Base-by-base conservation (phyloP, 129 eudicot species). In the Rutidosis leptorrhynchoides region DNA sequence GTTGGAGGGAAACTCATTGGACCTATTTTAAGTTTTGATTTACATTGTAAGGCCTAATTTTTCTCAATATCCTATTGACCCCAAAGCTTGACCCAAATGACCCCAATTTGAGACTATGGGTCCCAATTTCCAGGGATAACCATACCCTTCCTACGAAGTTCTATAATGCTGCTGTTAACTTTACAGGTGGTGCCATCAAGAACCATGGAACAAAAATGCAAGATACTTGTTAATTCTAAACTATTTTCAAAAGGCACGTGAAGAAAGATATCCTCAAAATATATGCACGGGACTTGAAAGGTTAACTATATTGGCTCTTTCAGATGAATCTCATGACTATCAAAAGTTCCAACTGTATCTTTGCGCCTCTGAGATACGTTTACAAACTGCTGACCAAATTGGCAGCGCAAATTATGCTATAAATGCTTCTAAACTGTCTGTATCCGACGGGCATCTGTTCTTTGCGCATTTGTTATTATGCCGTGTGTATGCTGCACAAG, bases 121-220 rank as follows among this genome's bases (percentile, higher is more conserved):
- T n/a, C n/a, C n/a, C n/a, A n/a, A n/a, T n/a, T n/a, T n/a, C n/a
- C n/a, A n/a, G n/a, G n/a, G n/a, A n/a, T n/a, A n/a, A n/a, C n/a
- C n/a, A n/a, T n/a, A n/a, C 30, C 28, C 70, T 72, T 62, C 52
- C 24, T 15, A 20, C 10, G 19, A 54, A 55, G 35, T 55, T 65
- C n/a, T 19, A 3, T 29, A 59, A 45, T 46, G 30, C 23, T 14
- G 10, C 49, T 62, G 30, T 26, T 42, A 5, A 27, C 54, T 62
- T 64, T 74, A 66, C 79, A 92, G 98, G 83, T 79, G 79, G 86
- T 71, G 79, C 64, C 98, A 71, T 79, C 95, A 74, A 79, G 96
- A 92, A 65, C 98, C 98, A 10, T 92, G 98, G 98, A 88, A 92
- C 59, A 63, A 57, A 62, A 80, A 80, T 55, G 85, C 88, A 15